These are phyloP conservation scores for Phytophthora pisi DNA, from an alignment of 352 stramenopile genomes.

Conservation along the genomic window DNA sequence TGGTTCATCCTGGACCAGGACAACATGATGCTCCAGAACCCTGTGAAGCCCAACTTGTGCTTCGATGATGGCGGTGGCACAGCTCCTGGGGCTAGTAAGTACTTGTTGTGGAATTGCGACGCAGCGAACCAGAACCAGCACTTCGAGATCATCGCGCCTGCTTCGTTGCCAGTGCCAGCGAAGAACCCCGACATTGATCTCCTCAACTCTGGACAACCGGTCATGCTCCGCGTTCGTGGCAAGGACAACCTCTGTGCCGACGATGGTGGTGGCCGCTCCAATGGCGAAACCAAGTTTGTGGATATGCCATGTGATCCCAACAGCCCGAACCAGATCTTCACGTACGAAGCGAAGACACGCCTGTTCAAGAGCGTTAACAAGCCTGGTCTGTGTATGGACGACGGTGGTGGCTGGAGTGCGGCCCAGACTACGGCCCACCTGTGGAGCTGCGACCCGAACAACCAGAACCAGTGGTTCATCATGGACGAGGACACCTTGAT, in stretches of 20 bases:
- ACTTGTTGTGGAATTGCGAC: constrained; percentile 18
- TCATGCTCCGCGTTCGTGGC: constrained; percentile 29
- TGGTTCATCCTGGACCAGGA: constrained; percentile 28
- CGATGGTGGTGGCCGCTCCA: constrained; percentile 28
- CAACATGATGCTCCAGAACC: constrained; percentile 25
- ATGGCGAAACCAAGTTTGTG: constrained; percentile 8
- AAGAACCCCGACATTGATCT: neutral
- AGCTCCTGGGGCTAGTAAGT: neutral
- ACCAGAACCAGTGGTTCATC: constrained; percentile 35
- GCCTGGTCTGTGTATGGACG: constrained; percentile 33
- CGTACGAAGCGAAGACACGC: constrained; percentile 27
- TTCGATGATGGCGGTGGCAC: constrained; percentile 24
- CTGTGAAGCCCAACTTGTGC: constrained; percentile 29
- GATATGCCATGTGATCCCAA: constrained; percentile 19
- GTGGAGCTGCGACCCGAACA: constrained; percentile 18
- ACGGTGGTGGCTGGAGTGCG: constrained; percentile 18
- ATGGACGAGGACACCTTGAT: constrained; percentile 18
- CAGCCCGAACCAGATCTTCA: constrained; percentile 34
- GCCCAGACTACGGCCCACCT: neutral
- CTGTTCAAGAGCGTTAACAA: constrained; percentile 35
- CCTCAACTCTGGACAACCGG: constrained; percentile 7
- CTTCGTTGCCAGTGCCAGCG: neutral
- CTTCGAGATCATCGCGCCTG: constrained; percentile 30
- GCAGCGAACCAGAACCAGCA: constrained; percentile 22
- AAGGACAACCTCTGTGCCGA: constrained; percentile 42